A percentile compares a stretch with the other conserved stretches of the same genome.
These are phyloP conservation scores for Colletotrichum melonis DNA, from an alignment of 2,329 filamentous ascomycete genomes.

Conservation along the genomic window DNA sequence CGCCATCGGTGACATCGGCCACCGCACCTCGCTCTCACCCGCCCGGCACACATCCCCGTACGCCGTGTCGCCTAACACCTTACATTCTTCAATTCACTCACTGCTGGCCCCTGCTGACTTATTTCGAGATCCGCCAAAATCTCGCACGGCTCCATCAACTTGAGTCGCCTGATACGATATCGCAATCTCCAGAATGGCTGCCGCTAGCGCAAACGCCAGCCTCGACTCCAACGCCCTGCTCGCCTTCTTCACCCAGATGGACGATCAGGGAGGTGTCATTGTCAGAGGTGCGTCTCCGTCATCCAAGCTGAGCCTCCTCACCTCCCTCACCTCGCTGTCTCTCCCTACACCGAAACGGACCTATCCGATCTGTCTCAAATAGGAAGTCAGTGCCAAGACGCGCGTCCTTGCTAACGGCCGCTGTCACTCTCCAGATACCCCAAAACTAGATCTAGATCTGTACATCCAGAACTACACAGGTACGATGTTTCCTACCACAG, in stretches of 20 bases:
- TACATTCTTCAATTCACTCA: constrained; percentile 1
- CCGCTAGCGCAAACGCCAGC: constrained; percentile 39
- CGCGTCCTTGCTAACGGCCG: constrained; percentile 29
- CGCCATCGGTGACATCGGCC: constrained; percentile 17
- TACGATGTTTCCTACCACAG: constrained; percentile 49
- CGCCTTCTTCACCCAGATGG: constrained; percentile 59
- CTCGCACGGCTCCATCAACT: constrained; percentile 3
- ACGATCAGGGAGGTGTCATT: constrained; percentile 56
- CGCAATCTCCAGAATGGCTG: constrained; percentile 48
- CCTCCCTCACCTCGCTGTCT: constrained; percentile 24
- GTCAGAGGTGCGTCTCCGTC: constrained; percentile 55
- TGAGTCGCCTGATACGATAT: constrained; percentile 18
- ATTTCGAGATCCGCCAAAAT: constrained; percentile 13
- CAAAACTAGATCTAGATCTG: constrained; percentile 90
- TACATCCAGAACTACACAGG: constrained; percentile 92
- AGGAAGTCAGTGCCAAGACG: constrained; percentile 31
- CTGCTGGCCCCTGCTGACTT: constrained; percentile 27
- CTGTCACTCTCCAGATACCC: constrained; percentile 46
- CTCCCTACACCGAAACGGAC: constrained; percentile 9
- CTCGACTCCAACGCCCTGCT: constrained; percentile 42
- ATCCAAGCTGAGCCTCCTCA: constrained; percentile 14
- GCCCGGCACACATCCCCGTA: constrained; percentile 5
- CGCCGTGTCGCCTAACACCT: not conserved
- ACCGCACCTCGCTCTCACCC: constrained; percentile 17
- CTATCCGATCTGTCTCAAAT: constrained; percentile 2